phyloP scores from a whole-genome alignment of 352 stramenopile species.

The Phytophthora sansomeana region DNA sequence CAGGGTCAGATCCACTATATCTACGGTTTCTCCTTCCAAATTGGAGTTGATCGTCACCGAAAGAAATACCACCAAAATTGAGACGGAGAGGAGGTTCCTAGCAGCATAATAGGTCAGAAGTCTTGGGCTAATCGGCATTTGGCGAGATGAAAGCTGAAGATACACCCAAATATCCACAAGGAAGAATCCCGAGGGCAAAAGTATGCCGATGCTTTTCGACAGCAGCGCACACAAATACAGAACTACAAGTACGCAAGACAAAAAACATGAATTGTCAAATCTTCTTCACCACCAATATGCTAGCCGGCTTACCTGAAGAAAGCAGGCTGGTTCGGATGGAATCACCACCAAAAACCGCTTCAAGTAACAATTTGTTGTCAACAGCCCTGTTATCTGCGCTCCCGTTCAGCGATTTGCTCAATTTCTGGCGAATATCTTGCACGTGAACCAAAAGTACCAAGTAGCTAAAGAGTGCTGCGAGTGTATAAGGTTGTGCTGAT shows the following conservation, averaged over 20 bases:
- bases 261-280: background rate
- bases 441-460: constrained; percentile 40
- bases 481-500: constrained; percentile 67
- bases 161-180: constrained; percentile 41
- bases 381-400: background rate
- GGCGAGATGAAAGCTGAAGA: background rate
- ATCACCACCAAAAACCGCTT: background rate
- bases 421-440: constrained; percentile 3
- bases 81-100: constrained; percentile 28
- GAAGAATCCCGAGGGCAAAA: constrained; percentile 42
- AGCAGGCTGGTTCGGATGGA: background rate
- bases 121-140: background rate
- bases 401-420: background rate
- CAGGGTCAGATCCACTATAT: constrained; percentile 42
- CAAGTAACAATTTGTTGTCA: background rate
- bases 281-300: background rate
- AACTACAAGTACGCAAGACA: constrained; percentile 13
- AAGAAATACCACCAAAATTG: constrained; percentile 33
- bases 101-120: constrained; percentile 11
- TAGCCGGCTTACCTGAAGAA: constrained; percentile 21
- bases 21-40: constrained; percentile 39
- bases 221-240: constrained; percentile 47
- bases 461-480: constrained; percentile 53
- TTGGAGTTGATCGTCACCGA: constrained; percentile 54
- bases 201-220: constrained; percentile 57